phyloP scores from a whole-genome alignment of 345 rosid species.

The Mercurialis annua region DNA sequence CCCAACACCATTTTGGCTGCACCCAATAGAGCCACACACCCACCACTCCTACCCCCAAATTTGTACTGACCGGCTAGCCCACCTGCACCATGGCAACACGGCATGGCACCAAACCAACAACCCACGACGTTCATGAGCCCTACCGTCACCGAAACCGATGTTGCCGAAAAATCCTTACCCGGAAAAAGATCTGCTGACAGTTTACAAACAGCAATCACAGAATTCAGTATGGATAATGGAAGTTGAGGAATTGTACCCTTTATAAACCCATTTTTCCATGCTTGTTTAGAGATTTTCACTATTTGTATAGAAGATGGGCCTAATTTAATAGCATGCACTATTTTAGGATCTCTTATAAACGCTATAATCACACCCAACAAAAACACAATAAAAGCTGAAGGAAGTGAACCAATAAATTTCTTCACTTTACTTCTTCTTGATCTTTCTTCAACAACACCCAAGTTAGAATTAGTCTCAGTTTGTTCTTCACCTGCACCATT shows the following conservation, averaged over 20 bases:
- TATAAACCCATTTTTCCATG: conserved; percentile 74
- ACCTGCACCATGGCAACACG: conserved; percentile 87
- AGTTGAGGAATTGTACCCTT: conserved; percentile 83
- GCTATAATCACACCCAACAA: conserved; percentile 62
- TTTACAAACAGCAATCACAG: conserved; percentile 84
- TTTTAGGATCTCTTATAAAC: conserved; percentile 50
- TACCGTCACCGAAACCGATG: conserved; percentile 63
- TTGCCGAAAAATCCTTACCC: conserved; percentile 55
- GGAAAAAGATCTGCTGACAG: conserved; percentile 76
- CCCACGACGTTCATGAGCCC: conserved; percentile 82
- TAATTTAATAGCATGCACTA: conserved; percentile 41
- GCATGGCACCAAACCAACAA: conserved; percentile 93
- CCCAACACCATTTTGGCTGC: conserved; percentile 57
- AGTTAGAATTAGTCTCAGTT: conserved; percentile 4
- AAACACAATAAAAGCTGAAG: conserved; percentile 76
- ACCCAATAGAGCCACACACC: conserved; percentile 72
- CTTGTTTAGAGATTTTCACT: conserved; percentile 44
- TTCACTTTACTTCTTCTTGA: conserved; percentile 31
- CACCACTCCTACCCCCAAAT: conserved; percentile 89
- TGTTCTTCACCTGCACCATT: conserved; percentile 60
- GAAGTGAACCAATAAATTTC: conserved; percentile 39
- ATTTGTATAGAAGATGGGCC: conserved; percentile 57
- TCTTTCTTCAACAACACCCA: conserved; percentile 24
- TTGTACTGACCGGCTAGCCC: conserved; percentile 88
- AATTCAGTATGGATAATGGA: conserved; percentile 73